Evolutionary conservation across 805 yeast genomes (phyloP).

Genomic region (Kurtzmaniella cleridarum): DNA sequence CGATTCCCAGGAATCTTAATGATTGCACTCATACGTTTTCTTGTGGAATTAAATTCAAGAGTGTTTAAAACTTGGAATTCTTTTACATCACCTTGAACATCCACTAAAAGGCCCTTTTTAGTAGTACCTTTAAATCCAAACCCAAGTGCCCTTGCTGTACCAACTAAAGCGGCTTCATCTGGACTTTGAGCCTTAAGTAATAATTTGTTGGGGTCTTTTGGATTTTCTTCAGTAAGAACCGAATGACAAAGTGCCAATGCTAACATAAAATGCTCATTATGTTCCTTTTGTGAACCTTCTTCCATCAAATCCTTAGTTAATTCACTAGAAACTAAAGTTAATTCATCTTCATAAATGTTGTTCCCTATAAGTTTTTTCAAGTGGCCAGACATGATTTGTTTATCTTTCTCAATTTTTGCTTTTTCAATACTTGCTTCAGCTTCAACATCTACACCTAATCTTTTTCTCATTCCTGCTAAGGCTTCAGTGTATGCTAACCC

Average conservation of each 20-base stretch:
- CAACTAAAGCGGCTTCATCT: constrained; percentile 82
- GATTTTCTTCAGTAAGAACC: constrained; percentile 65
- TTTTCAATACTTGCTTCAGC: constrained; percentile 50
- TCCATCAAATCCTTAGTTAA: constrained; percentile 64
- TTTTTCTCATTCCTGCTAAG: constrained; percentile 67
- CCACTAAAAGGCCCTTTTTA: constrained; percentile 60
- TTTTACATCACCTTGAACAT: constrained; percentile 63
- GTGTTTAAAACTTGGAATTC: constrained; percentile 69
- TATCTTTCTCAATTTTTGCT: constrained; percentile 52
- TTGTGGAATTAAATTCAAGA: constrained; percentile 74
- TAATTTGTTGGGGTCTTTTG: constrained; percentile 49
- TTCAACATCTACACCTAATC: constrained; percentile 73
- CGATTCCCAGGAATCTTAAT: constrained; percentile 53
- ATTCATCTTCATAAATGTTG: constrained; percentile 49
- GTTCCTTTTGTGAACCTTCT: constrained; percentile 49
- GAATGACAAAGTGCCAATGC: constrained; percentile 76
- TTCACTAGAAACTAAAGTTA: constrained; percentile 65
- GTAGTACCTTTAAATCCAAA: constrained; percentile 62
- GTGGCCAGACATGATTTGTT: constrained; percentile 47
- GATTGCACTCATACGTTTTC: constrained; percentile 85
- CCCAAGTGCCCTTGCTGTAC: constrained; percentile 76
- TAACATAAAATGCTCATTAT: constrained; percentile 71
- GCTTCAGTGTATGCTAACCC: constrained; percentile 85
- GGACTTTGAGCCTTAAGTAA: constrained; percentile 76
- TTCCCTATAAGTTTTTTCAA: constrained; percentile 12